Conservation (phyloP, 2,329 filamentous ascomycete species). For the Pyrenochaeta sp. region DNA sequence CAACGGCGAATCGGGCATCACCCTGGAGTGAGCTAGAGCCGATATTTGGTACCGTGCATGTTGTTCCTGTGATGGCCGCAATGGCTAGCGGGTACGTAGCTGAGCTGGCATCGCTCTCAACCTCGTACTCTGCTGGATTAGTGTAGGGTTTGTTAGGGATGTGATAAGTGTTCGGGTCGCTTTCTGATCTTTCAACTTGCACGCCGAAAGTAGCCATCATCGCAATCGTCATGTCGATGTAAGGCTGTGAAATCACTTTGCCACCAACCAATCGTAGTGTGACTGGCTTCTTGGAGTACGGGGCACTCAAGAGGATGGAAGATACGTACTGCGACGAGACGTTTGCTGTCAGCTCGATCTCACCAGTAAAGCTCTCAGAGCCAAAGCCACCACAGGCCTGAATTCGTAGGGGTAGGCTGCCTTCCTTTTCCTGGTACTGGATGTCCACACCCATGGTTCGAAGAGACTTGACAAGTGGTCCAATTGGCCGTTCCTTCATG, state of each 20-base stretch:
- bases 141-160: slow-evolving; percentile 85
- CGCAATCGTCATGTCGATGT: slow-evolving; percentile 98
- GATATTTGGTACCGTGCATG: slow-evolving; percentile 95
- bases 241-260: slow-evolving; percentile 94
- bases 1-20: slow-evolving; percentile 91
- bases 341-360: slow-evolving; percentile 91
- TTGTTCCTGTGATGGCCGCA: slow-evolving; percentile 94
- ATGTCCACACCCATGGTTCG: slow-evolving; percentile 86
- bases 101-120: slow-evolving; percentile 97
- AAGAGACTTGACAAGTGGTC: slow-evolving; percentile 89
- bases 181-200: slow-evolving; percentile 75
- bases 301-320: slow-evolving; percentile 94
- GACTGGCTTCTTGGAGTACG: slow-evolving; percentile 93
- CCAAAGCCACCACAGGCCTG: slow-evolving; percentile 68
- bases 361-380: slow-evolving; percentile 74
- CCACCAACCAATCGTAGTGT: slow-evolving; percentile 91
- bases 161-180: slow-evolving; percentile 89
- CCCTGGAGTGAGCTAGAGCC: slow-evolving; percentile 91
- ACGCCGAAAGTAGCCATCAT: slow-evolving; percentile 98
- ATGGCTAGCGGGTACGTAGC: slow-evolving; percentile 95
- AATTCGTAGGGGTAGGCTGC: slow-evolving; percentile 84
- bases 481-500: slow-evolving; percentile 96
- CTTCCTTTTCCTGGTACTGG: slow-evolving; percentile 82
- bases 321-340: slow-evolving; percentile 99
- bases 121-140: slow-evolving; percentile 84